Conservation (phyloP, 83 land plant species). For the Larix sibirica region DNA sequence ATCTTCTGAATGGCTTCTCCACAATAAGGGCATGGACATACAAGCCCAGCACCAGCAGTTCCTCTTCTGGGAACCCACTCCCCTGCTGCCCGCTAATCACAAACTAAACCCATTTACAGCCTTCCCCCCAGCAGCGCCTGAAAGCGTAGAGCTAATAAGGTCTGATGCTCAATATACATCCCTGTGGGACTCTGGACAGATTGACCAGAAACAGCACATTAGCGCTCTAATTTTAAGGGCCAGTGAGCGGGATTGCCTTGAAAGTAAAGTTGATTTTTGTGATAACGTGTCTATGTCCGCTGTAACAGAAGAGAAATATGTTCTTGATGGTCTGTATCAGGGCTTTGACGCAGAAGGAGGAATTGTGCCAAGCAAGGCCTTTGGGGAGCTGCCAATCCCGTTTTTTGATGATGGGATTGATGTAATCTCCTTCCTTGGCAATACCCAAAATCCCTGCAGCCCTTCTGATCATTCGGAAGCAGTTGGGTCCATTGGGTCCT, state of each 20-base stretch:
- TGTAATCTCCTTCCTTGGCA: constrained; percentile 7
- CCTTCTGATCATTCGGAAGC: constrained; percentile 12
- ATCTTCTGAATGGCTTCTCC: constrained; percentile 14
- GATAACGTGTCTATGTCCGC: neutral
- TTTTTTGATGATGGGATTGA: constrained; percentile 12
- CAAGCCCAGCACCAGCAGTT: neutral
- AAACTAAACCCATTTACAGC: neutral
- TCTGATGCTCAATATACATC: neutral
- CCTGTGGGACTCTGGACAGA: neutral
- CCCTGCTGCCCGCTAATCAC: neutral
- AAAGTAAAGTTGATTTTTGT: neutral
- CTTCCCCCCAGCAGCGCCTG: neutral
- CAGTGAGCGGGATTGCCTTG: constrained; percentile 14
- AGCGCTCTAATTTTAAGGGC: constrained; percentile 14
- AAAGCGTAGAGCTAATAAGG: too few species aligned
- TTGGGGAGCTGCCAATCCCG: neutral
- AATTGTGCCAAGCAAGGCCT: constrained; percentile 15
- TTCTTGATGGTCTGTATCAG: constrained; percentile 16
- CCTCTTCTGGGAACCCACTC: constrained; percentile 8
- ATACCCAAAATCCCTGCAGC: neutral
- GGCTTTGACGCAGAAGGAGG: constrained; percentile 10
- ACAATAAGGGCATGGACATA: neutral
- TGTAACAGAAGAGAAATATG: constrained; percentile 3
- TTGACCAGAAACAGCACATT: constrained; percentile 4
- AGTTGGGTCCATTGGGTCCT: constrained; percentile 13